Percentiles rank a stretch among this genome's conserved stretches.
These are phyloP conservation scores for Colletotrichum chrysophilum DNA, from an alignment of 2,329 filamentous ascomycete genomes.

Conservation along the genomic window DNA sequence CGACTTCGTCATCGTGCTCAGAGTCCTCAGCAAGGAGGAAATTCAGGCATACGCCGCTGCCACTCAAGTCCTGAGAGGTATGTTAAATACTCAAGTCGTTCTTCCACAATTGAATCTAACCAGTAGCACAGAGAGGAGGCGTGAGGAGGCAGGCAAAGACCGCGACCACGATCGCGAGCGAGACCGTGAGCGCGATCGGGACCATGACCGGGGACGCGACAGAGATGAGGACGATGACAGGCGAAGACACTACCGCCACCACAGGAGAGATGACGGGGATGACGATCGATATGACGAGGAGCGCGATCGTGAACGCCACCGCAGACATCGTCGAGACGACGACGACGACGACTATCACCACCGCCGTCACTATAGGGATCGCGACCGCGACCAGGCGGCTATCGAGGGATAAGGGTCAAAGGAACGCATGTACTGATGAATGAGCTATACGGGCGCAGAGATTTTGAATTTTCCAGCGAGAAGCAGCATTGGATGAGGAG, in stretches of 20 bases:
- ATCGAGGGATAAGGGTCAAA: slow-evolving; percentile 11
- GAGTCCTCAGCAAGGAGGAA: slow-evolving; percentile 86
- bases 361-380: slow-evolving; percentile 36
- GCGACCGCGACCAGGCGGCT: slow-evolving; percentile 27
- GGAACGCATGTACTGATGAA: neutral
- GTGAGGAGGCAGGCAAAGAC: slow-evolving; percentile 35
- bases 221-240: slow-evolving; percentile 29
- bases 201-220: slow-evolving; percentile 24
- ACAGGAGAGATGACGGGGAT: slow-evolving; percentile 39
- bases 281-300: slow-evolving; percentile 39
- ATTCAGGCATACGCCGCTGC: slow-evolving; percentile 86
- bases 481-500: neutral
- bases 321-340: slow-evolving; percentile 31
- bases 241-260: slow-evolving; percentile 24
- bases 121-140: slow-evolving; percentile 33
- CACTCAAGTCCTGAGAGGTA: slow-evolving; percentile 83
- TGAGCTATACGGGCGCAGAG: neutral
- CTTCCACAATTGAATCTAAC: neutral
- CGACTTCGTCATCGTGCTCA: slow-evolving; percentile 90
- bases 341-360: slow-evolving; percentile 35
- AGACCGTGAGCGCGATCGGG: slow-evolving; percentile 28
- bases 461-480: neutral
- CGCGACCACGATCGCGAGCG: slow-evolving; percentile 38
- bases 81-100: slow-evolving; percentile 28
- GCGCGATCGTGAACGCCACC: slow-evolving; percentile 30